phyloP scores from a whole-genome alignment of 1,284 basidiomycete genomes.

The Ganoderma meredithae region DNA sequence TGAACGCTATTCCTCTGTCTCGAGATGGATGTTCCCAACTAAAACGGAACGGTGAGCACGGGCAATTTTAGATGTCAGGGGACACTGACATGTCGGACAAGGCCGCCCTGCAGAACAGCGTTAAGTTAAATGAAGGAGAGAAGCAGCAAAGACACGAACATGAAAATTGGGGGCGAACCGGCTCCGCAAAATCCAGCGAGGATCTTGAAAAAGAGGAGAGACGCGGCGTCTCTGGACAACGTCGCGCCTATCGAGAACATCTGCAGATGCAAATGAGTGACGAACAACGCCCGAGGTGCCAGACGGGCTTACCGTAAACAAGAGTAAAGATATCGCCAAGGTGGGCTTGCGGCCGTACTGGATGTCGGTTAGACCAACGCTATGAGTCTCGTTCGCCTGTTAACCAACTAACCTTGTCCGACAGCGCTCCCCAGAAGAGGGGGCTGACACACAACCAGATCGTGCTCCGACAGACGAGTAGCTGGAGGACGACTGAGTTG shows the following conservation, averaged over 20 bases:
- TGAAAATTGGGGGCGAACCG: not conserved
- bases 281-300: not conserved
- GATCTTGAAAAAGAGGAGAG: not conserved
- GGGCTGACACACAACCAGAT: not conserved
- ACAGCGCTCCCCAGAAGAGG: slow-evolving; percentile 3
- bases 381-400: not conserved
- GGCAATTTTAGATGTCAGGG: not conserved
- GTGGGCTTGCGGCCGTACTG: not conserved
- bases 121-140: not conserved
- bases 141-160: not conserved
- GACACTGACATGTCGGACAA: not conserved
- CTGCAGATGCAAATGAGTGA: not conserved
- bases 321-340: not conserved
- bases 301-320: not conserved
- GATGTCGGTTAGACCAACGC: not conserved
- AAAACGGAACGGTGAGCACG: not conserved
- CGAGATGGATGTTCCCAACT: not conserved
- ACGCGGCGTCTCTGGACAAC: not conserved
- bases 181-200: not conserved
- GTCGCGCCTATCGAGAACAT: not conserved
- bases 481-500: not conserved
- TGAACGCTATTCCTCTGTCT: not conserved
- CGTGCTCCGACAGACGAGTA: not conserved
- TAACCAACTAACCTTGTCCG: not conserved
- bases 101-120: not conserved